Evolutionary conservation across 306 rosid genomes (phyloP).

Genomic region (Albizia julibrissin): DNA sequence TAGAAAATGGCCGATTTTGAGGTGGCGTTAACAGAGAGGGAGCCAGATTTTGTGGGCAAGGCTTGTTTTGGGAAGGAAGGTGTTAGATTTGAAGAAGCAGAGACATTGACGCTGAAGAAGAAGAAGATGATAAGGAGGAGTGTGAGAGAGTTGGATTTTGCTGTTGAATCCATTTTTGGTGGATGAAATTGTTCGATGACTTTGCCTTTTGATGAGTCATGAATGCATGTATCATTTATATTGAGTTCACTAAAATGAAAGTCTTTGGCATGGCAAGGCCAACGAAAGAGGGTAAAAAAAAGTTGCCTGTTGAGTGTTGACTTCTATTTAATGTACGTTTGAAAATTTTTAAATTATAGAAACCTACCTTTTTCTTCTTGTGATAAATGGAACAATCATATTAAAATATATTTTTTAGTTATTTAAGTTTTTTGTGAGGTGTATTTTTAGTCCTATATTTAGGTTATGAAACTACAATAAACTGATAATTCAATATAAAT

Average conservation of each 20-base stretch:
- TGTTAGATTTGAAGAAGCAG: slow-evolving; percentile 10
- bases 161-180: background rate
- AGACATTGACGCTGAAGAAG: background rate
- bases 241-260: background rate
- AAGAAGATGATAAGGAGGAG: background rate
- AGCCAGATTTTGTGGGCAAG: slow-evolving; percentile 63
- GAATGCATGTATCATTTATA: background rate
- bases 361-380: too few relatives aligned
- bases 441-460: too few relatives aligned
- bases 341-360: background rate
- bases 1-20: slow-evolving; percentile 61
- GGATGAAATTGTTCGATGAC: background rate
- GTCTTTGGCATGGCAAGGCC: background rate
- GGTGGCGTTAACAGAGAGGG: slow-evolving; percentile 46
- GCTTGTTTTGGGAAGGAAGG: background rate
- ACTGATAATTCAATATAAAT: too few relatives aligned
- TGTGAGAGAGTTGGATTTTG: background rate
- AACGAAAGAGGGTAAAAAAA: too few relatives aligned
- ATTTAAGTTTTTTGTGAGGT: too few relatives aligned
- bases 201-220: background rate
- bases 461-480: too few relatives aligned
- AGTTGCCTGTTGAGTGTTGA: background rate
- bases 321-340: background rate
- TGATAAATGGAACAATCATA: background rate
- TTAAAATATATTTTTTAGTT: too few relatives aligned